phyloP scores from a whole-genome alignment of 2,329 filamentous ascomycete species.

The Xylaria sp. region DNA sequence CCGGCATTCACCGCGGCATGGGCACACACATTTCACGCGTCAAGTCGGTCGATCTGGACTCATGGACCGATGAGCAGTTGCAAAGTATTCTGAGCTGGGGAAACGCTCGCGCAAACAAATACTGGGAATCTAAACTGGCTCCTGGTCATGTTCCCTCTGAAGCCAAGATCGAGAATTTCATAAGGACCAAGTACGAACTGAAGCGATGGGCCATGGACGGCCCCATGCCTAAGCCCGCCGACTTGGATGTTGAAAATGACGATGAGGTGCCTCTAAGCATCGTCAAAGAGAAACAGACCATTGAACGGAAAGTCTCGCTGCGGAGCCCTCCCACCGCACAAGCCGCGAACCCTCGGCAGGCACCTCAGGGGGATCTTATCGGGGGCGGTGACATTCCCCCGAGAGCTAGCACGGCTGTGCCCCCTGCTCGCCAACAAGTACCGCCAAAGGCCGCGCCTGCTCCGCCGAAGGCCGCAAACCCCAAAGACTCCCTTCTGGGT shows the following conservation, averaged over 20 bases:
- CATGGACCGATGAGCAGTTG: slow-evolving; percentile 98
- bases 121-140: slow-evolving; percentile 96
- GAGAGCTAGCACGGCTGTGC: slow-evolving; percentile 79
- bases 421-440: slow-evolving; percentile 63
- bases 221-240: slow-evolving; percentile 89
- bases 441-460: slow-evolving; percentile 72
- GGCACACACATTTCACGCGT: slow-evolving; percentile 98
- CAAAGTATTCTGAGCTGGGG: slow-evolving; percentile 96
- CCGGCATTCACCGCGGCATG: slow-evolving; percentile 98
- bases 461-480: slow-evolving; percentile 74
- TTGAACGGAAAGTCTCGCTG: slow-evolving; percentile 68
- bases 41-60: slow-evolving; percentile 97
- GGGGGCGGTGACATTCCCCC: slow-evolving; percentile 77
- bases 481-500: slow-evolving; percentile 90
- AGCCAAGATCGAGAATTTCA: slow-evolving; percentile 99
- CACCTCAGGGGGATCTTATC: slow-evolving; percentile 80
- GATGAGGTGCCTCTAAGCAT: slow-evolving; percentile 78
- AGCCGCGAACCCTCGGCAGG: slow-evolving; percentile 51
- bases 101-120: slow-evolving; percentile 96
- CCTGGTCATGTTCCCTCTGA: slow-evolving; percentile 93
- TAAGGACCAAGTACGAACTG: slow-evolving; percentile 97
- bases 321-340: slow-evolving; percentile 69
- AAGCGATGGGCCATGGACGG: slow-evolving; percentile 99
- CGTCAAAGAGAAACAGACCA: slow-evolving; percentile 73
- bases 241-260: slow-evolving; percentile 84